Percentiles rank a stretch among this genome's conserved stretches.
Evolutionary conservation across 441 rosid species (phyloP).

Genomic region (Syzygium malaccense): DNA sequence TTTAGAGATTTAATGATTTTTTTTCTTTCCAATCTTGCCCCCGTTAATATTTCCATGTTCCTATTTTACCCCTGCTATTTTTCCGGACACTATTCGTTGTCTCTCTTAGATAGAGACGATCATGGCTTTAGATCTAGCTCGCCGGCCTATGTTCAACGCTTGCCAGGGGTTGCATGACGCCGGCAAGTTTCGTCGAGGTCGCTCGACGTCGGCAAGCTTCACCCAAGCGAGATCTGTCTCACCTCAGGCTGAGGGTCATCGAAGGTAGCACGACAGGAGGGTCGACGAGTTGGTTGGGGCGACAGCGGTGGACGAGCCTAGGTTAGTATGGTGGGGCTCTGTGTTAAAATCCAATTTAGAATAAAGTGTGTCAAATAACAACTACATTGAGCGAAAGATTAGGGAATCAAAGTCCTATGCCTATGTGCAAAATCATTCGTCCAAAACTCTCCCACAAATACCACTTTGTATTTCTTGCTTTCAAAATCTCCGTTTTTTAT

Average conservation of each 20-base stretch:
- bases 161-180: neutral
- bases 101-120: neutral
- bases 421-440: neutral
- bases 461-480: neutral
- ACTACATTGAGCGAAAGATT: neutral
- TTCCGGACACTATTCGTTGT: neutral
- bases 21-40: neutral
- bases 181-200: fast-evolving
- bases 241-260: neutral
- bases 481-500: neutral
- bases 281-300: neutral
- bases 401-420: neutral
- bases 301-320: neutral
- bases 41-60: neutral
- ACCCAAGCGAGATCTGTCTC: neutral
- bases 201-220: neutral
- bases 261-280: neutral
- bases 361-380: neutral
- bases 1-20: neutral
- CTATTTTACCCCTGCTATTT: neutral
- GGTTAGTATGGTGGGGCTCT: neutral
- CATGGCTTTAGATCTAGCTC: neutral
- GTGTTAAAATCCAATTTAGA: neutral
- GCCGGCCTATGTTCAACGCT: neutral
- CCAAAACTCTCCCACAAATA: neutral